A percentile compares a stretch with the other conserved stretches of the same genome.
phyloP scores from a whole-genome alignment of 1,139 yeast species.

The Debaryomyces fabryi region DNA sequence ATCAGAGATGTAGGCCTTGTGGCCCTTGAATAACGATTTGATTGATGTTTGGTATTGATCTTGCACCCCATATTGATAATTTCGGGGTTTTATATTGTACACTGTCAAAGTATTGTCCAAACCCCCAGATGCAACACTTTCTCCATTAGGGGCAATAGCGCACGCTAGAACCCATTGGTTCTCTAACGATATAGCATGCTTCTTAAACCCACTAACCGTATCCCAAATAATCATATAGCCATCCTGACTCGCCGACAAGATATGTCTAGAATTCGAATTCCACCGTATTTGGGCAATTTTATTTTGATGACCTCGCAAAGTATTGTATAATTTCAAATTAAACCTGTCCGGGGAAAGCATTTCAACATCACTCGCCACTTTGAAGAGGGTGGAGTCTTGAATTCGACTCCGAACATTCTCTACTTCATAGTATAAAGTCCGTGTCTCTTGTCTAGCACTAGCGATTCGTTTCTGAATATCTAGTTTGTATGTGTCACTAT shows the following conservation, averaged over 20 bases:
- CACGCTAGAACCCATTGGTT: constrained; percentile 82
- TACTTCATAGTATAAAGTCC: constrained; percentile 50
- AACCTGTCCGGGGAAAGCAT: constrained; percentile 35
- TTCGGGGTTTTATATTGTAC: constrained; percentile 47
- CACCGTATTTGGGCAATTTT: constrained; percentile 73
- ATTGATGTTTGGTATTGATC: constrained; percentile 44
- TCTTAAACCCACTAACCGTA: constrained; percentile 69
- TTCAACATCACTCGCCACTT: constrained; percentile 36
- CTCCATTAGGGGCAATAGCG: constrained; percentile 69
- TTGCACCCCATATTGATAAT: constrained; percentile 14
- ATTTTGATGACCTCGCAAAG: constrained; percentile 73
- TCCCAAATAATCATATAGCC: constrained; percentile 89
- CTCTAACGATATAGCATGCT: constrained; percentile 67
- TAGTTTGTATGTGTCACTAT: neutral
- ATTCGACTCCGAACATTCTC: constrained; percentile 43
- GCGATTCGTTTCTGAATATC: constrained; percentile 25
- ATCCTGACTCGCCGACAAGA: constrained; percentile 83
- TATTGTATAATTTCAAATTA: constrained; percentile 38
- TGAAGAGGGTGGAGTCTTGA: constrained; percentile 49
- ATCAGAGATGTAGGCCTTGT: constrained; percentile 79
- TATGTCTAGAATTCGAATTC: constrained; percentile 59
- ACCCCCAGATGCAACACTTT: constrained; percentile 78
- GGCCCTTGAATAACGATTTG: constrained; percentile 68
- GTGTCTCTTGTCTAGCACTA: constrained; percentile 49
- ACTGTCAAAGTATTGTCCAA: constrained; percentile 78